These are phyloP conservation scores for Trichoderma parareesei DNA, from an alignment of 495 filamentous ascomycete species.

Conservation along the genomic window DNA sequence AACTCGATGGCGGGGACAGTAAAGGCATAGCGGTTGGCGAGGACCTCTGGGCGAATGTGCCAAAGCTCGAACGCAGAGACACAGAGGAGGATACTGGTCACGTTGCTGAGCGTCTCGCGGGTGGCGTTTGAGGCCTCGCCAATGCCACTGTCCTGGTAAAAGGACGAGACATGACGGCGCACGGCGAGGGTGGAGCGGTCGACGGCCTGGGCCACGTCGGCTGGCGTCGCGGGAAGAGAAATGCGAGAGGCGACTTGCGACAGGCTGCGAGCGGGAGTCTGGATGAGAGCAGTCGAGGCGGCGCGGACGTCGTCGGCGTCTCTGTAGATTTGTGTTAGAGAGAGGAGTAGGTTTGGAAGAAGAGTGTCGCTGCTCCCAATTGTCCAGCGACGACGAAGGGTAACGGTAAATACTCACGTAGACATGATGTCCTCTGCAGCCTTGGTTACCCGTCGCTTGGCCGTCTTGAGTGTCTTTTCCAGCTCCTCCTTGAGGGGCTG, in stretches of 20 bases:
- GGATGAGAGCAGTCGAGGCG: slow-evolving; percentile 39
- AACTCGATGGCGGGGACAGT: slow-evolving; percentile 55
- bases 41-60: slow-evolving; percentile 50
- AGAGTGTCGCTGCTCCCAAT: neutral
- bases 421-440: slow-evolving; percentile 36
- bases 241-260: slow-evolving; percentile 40
- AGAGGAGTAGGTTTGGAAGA: neutral
- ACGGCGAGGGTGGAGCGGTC: slow-evolving; percentile 63
- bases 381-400: neutral
- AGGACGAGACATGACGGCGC: slow-evolving; percentile 41
- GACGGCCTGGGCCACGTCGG: slow-evolving; percentile 73
- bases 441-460: slow-evolving; percentile 39
- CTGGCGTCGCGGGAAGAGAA: slow-evolving; percentile 73
- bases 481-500: slow-evolving; percentile 34
- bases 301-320: slow-evolving; percentile 23
- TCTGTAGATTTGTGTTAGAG: slow-evolving; percentile 8
- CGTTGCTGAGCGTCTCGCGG: slow-evolving; percentile 59
- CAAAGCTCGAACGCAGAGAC: slow-evolving; percentile 57
- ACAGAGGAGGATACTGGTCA: slow-evolving; percentile 56
- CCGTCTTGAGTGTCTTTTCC: slow-evolving; percentile 32
- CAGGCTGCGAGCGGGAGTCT: slow-evolving; percentile 51
- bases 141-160: slow-evolving; percentile 43
- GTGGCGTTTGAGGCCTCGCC: slow-evolving; percentile 47
- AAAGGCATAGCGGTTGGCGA: slow-evolving; percentile 62
- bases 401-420: slow-evolving; percentile 30